A percentile compares a stretch with the other conserved stretches of the same genome.
Evolutionary conservation across 2,329 filamentous ascomycete species (phyloP).

Genomic region (Torrubiella hemipterigena): DNA sequence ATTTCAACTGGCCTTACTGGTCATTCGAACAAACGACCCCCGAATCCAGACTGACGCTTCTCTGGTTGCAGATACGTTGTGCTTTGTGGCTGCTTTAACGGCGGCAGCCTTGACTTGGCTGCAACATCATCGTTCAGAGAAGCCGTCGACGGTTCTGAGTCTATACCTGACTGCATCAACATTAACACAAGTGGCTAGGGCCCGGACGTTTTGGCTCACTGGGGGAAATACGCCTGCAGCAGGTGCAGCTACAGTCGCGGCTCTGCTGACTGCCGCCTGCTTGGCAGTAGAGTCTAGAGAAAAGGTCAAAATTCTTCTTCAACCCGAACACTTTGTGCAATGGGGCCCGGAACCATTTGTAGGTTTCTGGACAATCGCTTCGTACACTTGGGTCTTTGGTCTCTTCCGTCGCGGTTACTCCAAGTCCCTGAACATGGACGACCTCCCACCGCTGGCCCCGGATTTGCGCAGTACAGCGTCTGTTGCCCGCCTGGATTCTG

Average conservation of each 20-base stretch:
- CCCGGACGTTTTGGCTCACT: conserved; percentile 23
- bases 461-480: background rate
- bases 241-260: conserved; percentile 16
- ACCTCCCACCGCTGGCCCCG: conserved; percentile 15
- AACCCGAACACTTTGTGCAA: conserved; percentile 1
- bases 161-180: conserved; percentile 24
- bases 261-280: conserved; percentile 19
- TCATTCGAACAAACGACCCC: background rate
- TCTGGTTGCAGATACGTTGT: background rate
- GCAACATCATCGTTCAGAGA: conserved; percentile 6
- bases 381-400: conserved; percentile 17
- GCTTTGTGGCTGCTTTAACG: background rate
- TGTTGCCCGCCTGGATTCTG: background rate
- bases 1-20: conserved; percentile 1
- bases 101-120: conserved; percentile 1
- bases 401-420: conserved; percentile 17
- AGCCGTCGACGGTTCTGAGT: conserved; percentile 27
- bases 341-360: conserved; percentile 8
- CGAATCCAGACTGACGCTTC: background rate
- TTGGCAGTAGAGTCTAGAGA: conserved; percentile 19
- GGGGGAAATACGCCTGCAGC: conserved; percentile 10
- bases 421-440: conserved; percentile 16
- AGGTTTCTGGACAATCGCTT: conserved; percentile 11
- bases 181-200: conserved; percentile 26
- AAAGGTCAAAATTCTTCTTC: conserved; percentile 8